Evolutionary conservation across 768 basidiomycete species (phyloP).

Genomic region (Dacryopinax spathularia): DNA sequence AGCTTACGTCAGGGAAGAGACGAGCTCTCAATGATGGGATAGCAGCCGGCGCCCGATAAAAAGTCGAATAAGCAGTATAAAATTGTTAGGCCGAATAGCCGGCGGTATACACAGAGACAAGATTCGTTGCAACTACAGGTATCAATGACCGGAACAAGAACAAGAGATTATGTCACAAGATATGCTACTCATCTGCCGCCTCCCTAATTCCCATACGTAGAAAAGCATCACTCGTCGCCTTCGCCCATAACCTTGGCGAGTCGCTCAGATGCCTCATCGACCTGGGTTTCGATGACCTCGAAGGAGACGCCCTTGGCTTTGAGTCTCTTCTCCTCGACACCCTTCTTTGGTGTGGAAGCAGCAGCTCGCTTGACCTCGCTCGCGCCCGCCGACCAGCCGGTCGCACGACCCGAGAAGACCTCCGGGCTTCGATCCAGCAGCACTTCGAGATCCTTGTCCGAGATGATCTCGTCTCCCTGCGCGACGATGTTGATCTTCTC

Average conservation of each 20-base stretch:
- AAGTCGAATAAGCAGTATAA: neutral
- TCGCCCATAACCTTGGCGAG: constrained; percentile 56
- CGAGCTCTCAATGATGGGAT: too few relatives aligned
- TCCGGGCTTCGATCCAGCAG: constrained; percentile 66
- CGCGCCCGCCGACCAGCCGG: constrained; percentile 54
- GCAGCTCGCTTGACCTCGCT: constrained; percentile 1
- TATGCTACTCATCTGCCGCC: neutral
- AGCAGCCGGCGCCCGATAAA: too few relatives aligned
- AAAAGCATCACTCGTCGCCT: constrained; percentile 10
- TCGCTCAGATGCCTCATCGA: constrained; percentile 48
- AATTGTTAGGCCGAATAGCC: neutral
- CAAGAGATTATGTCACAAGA: neutral
- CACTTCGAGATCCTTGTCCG: constrained; percentile 64
- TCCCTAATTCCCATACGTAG: neutral
- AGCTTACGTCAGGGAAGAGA: too few relatives aligned
- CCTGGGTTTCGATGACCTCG: constrained; percentile 60
- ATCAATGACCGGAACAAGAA: neutral
- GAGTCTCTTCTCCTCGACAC: neutral
- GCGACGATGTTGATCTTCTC: constrained; percentile 82
- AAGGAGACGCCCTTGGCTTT: constrained; percentile 31
- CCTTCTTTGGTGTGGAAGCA: neutral
- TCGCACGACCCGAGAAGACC: constrained; percentile 54
- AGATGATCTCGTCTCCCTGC: constrained; percentile 56
- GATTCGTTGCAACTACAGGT: neutral
- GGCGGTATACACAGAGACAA: neutral